phyloP scores from a whole-genome alignment of 108 stramenopile genomes.

The Skeletonema grethae region DNA sequence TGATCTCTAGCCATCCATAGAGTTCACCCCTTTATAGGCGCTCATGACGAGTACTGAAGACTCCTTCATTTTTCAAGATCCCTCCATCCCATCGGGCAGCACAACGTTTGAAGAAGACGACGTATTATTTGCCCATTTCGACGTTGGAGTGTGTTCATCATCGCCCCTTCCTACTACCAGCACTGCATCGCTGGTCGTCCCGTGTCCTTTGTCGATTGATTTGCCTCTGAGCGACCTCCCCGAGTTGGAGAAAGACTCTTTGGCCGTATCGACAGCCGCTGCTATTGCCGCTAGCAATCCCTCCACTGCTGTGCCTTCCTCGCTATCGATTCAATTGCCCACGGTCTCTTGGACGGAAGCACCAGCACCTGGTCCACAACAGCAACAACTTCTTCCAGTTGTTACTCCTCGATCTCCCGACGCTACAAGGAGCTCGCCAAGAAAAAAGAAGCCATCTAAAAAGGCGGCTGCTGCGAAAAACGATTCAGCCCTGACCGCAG shows the following conservation, averaged over 20 bases:
- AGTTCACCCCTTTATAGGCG: neutral
- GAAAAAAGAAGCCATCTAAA: neutral
- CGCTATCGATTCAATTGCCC: constrained; percentile 2
- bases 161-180: neutral
- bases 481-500: neutral
- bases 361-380: neutral
- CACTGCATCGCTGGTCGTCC: neutral
- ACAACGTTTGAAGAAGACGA: neutral
- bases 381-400: neutral
- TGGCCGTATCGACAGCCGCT: neutral
- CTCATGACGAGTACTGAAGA: constrained; percentile 5
- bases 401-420: neutral
- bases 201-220: neutral
- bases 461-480: neutral
- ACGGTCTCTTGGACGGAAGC: neutral
- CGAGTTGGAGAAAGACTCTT: neutral
- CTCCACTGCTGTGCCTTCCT: constrained; percentile 1
- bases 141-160: neutral
- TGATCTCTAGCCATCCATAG: neutral
- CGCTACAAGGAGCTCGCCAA: neutral
- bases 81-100: neutral
- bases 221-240: neutral
- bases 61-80: neutral
- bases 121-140: neutral
- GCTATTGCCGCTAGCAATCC: neutral